A percentile compares a stretch with the other conserved stretches of the same genome.
Conservation (phyloP, 208 protist species). For the Leishmania amazonensis region DNA sequence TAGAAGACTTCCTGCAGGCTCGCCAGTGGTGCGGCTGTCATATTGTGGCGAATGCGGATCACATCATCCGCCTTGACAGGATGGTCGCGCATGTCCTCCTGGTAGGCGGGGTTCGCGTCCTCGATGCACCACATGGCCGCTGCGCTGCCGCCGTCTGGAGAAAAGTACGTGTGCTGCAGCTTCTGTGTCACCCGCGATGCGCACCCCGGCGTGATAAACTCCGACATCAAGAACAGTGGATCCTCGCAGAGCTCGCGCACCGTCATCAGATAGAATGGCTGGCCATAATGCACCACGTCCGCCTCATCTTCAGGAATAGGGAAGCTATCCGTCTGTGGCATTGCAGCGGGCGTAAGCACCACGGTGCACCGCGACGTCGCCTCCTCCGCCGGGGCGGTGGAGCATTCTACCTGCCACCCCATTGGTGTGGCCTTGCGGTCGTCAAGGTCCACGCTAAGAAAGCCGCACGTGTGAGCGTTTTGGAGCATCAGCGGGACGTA, state of each 20-base stretch:
- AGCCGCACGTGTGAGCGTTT: slow-evolving; percentile 72
- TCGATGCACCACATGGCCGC: slow-evolving; percentile 79
- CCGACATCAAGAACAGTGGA: slow-evolving; percentile 79
- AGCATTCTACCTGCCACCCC: slow-evolving; percentile 71
- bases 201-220: slow-evolving; percentile 59
- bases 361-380: slow-evolving; percentile 75
- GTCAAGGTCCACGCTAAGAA: slow-evolving; percentile 85
- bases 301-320: slow-evolving; percentile 73
- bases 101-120: slow-evolving; percentile 74
- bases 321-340: slow-evolving; percentile 70
- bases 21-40: slow-evolving; percentile 73
- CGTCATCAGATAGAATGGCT: slow-evolving; percentile 87
- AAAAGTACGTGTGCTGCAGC: slow-evolving; percentile 85
- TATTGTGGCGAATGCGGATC: slow-evolving; percentile 76
- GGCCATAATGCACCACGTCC: slow-evolving; percentile 89
- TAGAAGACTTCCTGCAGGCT: slow-evolving; percentile 66
- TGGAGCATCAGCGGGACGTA: slow-evolving; percentile 85
- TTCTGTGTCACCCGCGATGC: slow-evolving; percentile 68
- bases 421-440: slow-evolving; percentile 54
- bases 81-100: slow-evolving; percentile 85
- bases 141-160: slow-evolving; percentile 69
- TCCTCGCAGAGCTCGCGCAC: slow-evolving; percentile 69
- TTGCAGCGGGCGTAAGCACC: slow-evolving; percentile 68
- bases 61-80: slow-evolving; percentile 77
- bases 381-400: slow-evolving; percentile 53